Evolutionary conservation across 2,329 filamentous ascomycete species (phyloP).

Genomic region (Aspergillus neoniger): DNA sequence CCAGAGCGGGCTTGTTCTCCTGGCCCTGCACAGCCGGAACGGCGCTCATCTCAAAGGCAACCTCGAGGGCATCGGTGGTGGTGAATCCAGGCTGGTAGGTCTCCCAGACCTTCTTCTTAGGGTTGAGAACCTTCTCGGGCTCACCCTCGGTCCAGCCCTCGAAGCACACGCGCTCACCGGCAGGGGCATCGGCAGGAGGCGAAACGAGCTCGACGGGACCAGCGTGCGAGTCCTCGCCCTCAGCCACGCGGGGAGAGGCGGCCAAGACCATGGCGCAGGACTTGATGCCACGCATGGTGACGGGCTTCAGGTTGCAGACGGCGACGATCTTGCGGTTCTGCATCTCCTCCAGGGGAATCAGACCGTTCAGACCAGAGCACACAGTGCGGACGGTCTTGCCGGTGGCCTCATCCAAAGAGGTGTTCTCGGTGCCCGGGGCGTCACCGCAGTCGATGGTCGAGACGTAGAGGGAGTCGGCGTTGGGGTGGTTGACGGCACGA

Average conservation of each 20-base stretch:
- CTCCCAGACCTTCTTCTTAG: slow-evolving; percentile 99
- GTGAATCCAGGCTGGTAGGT: slow-evolving; percentile 94
- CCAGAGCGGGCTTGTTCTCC: slow-evolving; percentile 56
- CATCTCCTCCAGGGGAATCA: slow-evolving; percentile 93
- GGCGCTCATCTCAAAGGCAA: slow-evolving; percentile 78
- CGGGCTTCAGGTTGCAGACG: slow-evolving; percentile 97
- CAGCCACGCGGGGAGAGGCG: slow-evolving; percentile 78
- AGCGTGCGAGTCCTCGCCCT: slow-evolving; percentile 83
- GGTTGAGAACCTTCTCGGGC: slow-evolving; percentile 91
- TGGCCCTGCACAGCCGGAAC: slow-evolving; percentile 75
- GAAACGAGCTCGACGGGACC: slow-evolving; percentile 89
- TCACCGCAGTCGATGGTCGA: slow-evolving; percentile 96
- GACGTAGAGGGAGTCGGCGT: slow-evolving; percentile 93
- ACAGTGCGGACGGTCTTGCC: slow-evolving; percentile 91
- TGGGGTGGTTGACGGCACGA: slow-evolving; percentile 92
- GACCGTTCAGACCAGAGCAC: slow-evolving; percentile 92
- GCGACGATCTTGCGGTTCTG: slow-evolving; percentile 92
- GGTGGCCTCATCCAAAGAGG: slow-evolving; percentile 73
- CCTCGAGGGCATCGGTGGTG: slow-evolving; percentile 77
- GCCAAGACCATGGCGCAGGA: slow-evolving; percentile 89
- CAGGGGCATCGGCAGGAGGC: slow-evolving; percentile 74
- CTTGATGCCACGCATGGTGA: slow-evolving; percentile 94
- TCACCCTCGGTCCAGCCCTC: slow-evolving; percentile 85
- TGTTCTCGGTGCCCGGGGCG: slow-evolving; percentile 80
- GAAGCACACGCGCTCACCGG: slow-evolving; percentile 88